A percentile compares a stretch with the other conserved stretches of the same genome.
Conservation (phyloP, 345 rosid genomes). For the Bretschneidera sinensis region DNA sequence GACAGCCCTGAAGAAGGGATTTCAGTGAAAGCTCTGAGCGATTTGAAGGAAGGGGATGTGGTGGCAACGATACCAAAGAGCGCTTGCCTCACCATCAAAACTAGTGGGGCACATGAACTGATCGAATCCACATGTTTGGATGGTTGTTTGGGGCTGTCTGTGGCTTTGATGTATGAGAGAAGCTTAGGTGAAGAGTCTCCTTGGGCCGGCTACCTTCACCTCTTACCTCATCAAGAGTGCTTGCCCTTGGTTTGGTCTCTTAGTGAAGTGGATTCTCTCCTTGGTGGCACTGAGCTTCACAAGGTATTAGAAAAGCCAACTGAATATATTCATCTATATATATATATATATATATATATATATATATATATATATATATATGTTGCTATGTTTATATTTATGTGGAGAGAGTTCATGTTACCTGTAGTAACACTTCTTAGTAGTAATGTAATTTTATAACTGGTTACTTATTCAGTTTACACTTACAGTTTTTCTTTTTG, state of each 20-base stretch:
- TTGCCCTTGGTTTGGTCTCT: constrained; percentile 69
- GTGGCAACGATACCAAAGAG: constrained; percentile 68
- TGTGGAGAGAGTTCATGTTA: neutral
- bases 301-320: constrained; percentile 39
- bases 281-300: constrained; percentile 81
- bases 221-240: constrained; percentile 55
- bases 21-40: constrained; percentile 50
- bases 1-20: constrained; percentile 42
- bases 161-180: constrained; percentile 81
- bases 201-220: constrained; percentile 77
- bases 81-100: constrained; percentile 74
- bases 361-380: too few species aligned
- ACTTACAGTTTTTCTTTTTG: neutral
- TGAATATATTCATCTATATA: too few species aligned
- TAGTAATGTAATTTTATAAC: neutral
- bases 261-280: constrained; percentile 55
- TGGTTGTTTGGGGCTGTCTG: constrained; percentile 62
- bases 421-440: neutral
- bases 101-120: constrained; percentile 48
- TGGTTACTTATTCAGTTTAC: neutral
- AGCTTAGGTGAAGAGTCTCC: constrained; percentile 61
- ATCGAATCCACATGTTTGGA: constrained; percentile 56
- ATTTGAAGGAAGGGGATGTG: constrained; percentile 67
- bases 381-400: neutral
- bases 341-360: too few species aligned